A percentile compares a stretch with the other conserved stretches of the same genome.
Conservation (phyloP, 2,329 filamentous ascomycete genomes). For the Keithomyces neogunnii region DNA sequence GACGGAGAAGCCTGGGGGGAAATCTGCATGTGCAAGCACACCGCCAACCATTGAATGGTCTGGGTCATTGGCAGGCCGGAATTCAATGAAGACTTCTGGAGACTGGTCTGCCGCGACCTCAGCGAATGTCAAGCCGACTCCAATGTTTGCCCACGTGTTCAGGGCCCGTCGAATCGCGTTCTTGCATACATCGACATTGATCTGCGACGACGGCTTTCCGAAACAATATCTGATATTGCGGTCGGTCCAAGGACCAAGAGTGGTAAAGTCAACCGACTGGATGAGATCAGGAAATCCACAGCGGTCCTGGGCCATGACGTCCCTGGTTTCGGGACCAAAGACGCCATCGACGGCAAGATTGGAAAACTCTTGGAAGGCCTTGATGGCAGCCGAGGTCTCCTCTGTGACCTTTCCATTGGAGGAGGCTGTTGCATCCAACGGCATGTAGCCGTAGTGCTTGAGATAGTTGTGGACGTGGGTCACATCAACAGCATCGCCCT, state of each 20-base stretch:
- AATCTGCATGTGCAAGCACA: slow-evolving; percentile 1
- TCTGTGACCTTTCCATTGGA: not conserved
- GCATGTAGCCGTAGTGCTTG: slow-evolving; percentile 4
- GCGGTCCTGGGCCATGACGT: slow-evolving; percentile 1
- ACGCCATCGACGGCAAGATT: not conserved
- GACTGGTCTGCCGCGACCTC: not conserved
- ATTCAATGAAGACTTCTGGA: slow-evolving; percentile 2
- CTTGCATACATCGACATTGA: not conserved
- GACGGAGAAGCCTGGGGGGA: slow-evolving; percentile 2
- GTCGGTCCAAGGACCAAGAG: slow-evolving; percentile 2
- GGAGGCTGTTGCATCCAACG: not conserved
- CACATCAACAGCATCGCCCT: not conserved
- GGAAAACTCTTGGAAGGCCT: slow-evolving; percentile 1
- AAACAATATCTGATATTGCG: slow-evolving; percentile 3
- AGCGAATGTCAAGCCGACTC: not conserved
- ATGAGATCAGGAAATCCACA: slow-evolving; percentile 1
- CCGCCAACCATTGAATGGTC: slow-evolving; percentile 4
- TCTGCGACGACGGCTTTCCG: not conserved
- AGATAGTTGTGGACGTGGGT: slow-evolving; percentile 3
- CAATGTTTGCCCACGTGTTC: not conserved
- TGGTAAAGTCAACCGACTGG: slow-evolving; percentile 1
- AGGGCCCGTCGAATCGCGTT: not conserved
- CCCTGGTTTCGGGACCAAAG: not conserved
- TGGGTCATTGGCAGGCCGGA: slow-evolving; percentile 1
- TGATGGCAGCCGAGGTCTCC: slow-evolving; percentile 1